A percentile compares a stretch with the other conserved stretches of the same genome.
phyloP scores from a whole-genome alignment of 306 rosid species.

The Glycine latifolia region DNA sequence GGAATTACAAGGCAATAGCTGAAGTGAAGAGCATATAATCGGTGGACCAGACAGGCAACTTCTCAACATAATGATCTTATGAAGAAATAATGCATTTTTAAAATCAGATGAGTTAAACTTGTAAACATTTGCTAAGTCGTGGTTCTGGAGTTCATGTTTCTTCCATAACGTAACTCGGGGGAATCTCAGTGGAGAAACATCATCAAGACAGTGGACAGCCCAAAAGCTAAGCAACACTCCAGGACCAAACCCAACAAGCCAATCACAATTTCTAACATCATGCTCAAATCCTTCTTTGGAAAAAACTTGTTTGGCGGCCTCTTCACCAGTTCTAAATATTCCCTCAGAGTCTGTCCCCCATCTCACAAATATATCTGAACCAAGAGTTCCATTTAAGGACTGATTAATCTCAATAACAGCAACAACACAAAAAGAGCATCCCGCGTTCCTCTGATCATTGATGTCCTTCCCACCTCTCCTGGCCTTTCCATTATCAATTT shows the following conservation, averaged over 20 bases:
- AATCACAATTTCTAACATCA: conserved; percentile 76
- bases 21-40: conserved; percentile 71
- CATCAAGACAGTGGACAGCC: conserved; percentile 93
- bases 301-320: conserved; percentile 50
- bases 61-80: conserved; percentile 69
- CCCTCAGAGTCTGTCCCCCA: conserved; percentile 79
- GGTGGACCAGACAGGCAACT: conserved; percentile 73
- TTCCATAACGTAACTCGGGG: conserved; percentile 86
- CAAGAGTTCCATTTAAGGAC: conserved; percentile 72
- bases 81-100: conserved; percentile 62
- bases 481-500: conserved; percentile 74
- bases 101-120: conserved; percentile 56
- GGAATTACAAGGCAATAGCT: conserved; percentile 75
- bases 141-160: conserved; percentile 63
- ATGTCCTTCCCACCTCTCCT: conserved; percentile 68
- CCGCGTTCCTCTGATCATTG: conserved; percentile 52
- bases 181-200: conserved; percentile 73
- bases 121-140: conserved; percentile 51
- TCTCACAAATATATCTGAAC: conserved; percentile 64
- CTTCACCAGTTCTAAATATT: conserved; percentile 56
- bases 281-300: conserved; percentile 58
- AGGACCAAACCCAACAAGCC: conserved; percentile 85
- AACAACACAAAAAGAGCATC: conserved; percentile 66
- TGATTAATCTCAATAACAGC: conserved; percentile 90
- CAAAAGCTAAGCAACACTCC: conserved; percentile 73